These are phyloP conservation scores for Juncus inflexus DNA, from an alignment of 176 grass and related monocot genomes.

Conservation along the genomic window DNA sequence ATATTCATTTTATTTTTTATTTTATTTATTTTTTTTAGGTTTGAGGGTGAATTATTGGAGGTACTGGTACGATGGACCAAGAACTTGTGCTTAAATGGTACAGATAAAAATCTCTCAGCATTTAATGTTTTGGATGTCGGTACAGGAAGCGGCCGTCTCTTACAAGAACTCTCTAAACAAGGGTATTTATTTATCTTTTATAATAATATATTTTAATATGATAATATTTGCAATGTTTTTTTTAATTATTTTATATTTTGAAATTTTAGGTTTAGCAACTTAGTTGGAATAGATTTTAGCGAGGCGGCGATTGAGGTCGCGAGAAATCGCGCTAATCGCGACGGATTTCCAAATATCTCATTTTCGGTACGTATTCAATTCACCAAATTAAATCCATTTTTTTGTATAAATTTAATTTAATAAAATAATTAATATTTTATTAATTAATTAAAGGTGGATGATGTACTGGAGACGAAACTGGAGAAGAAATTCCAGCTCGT, in stretches of 20 bases:
- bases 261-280: constrained; percentile 64
- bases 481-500: constrained; percentile 86
- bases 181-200: constrained; percentile 41
- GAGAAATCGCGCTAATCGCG: constrained; percentile 54
- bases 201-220: neutral
- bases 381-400: neutral
- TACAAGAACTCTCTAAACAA: constrained; percentile 87
- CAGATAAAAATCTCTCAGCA: constrained; percentile 44
- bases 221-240: neutral
- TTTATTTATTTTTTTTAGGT: constrained; percentile 40
- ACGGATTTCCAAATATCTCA: constrained; percentile 72
- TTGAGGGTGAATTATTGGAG: constrained; percentile 72
- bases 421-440: neutral
- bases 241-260: neutral
- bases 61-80: constrained; percentile 73
- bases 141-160: constrained; percentile 69
- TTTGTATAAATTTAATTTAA: neutral
- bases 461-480: constrained; percentile 86
- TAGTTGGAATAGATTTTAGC: constrained; percentile 89
- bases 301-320: constrained; percentile 79
- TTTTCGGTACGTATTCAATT: constrained; percentile 55
- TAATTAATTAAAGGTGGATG: constrained; percentile 64
- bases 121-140: constrained; percentile 77
- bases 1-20: too few species aligned
- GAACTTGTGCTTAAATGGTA: constrained; percentile 47